Percentiles rank a stretch among this genome's conserved stretches.
Conservation (phyloP, 2,329 filamentous ascomycete species). For the Triangularia setosa region DNA sequence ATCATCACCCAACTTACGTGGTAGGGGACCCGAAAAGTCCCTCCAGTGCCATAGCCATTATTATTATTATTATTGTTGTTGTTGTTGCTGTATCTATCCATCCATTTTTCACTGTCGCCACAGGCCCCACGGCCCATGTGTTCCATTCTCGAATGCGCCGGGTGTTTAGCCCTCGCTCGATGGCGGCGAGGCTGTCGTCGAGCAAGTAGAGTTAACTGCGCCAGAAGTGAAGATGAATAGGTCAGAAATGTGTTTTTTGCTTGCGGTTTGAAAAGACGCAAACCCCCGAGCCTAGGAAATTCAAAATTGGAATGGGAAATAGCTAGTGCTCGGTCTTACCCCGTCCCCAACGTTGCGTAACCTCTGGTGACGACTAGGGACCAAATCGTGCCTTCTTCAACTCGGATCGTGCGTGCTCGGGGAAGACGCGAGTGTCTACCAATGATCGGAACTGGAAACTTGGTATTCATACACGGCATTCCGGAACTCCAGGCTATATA, state of each 20-base stretch:
- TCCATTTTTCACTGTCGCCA: neutral
- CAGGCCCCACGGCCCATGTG: neutral
- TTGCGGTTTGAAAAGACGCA: neutral
- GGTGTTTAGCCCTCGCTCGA: neutral
- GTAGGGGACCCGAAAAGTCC: neutral
- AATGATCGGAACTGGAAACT: neutral
- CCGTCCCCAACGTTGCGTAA: neutral
- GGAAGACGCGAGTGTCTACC: neutral
- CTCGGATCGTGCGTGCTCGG: neutral
- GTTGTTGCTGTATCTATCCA: too few relatives aligned
- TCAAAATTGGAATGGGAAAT: neutral
- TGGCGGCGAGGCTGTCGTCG: neutral
- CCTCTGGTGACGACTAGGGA: neutral
- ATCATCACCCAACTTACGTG: neutral
- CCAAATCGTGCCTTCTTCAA: neutral
- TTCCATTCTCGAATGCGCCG: neutral
- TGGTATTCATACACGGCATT: neutral
- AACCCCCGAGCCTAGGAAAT: neutral
- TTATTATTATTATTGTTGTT: neutral
- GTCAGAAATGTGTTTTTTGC: neutral
- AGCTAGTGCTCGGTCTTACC: neutral
- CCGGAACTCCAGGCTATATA: neutral
- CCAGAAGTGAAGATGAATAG: neutral
- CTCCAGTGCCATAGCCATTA: neutral
- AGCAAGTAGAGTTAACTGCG: neutral